A percentile compares a stretch with the other conserved stretches of the same genome.
Evolutionary conservation across 169 alveolate genomes (phyloP).

Genomic region (Toxoplasma gondii): DNA sequence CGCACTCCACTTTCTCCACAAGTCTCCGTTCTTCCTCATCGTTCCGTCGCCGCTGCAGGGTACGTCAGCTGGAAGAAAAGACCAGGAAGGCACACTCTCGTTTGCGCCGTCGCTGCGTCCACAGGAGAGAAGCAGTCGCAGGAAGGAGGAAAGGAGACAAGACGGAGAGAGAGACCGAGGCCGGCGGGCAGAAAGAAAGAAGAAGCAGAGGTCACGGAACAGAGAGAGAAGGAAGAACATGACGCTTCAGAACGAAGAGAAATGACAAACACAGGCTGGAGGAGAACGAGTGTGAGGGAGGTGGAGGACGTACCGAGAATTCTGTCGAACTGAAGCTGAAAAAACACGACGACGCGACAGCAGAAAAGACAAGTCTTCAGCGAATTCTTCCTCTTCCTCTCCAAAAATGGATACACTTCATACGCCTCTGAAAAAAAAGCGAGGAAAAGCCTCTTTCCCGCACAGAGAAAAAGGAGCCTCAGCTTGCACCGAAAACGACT

Average conservation of each 20-base stretch:
- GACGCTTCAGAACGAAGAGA: background rate
- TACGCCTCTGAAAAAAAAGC: too few species aligned
- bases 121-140: background rate
- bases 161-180: background rate
- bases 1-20: constrained; percentile 79
- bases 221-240: background rate
- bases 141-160: background rate
- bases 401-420: too few species aligned
- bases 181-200: background rate
- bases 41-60: constrained; percentile 98
- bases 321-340: constrained; percentile 16
- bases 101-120: background rate
- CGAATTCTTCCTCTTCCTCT: too few species aligned
- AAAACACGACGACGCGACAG: background rate
- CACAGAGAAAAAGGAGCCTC: too few species aligned
- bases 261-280: background rate
- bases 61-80: constrained; percentile 84
- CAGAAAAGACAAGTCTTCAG: too few species aligned
- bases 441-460: too few species aligned
- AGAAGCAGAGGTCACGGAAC: background rate
- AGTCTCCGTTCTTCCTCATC: constrained; percentile 89
- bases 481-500: too few species aligned
- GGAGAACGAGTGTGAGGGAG: background rate
- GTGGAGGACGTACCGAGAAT: background rate
- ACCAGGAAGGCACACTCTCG: background rate